Evolutionary conservation across 495 filamentous ascomycete species (phyloP).

Genomic region (Penicillium cataractarum): DNA sequence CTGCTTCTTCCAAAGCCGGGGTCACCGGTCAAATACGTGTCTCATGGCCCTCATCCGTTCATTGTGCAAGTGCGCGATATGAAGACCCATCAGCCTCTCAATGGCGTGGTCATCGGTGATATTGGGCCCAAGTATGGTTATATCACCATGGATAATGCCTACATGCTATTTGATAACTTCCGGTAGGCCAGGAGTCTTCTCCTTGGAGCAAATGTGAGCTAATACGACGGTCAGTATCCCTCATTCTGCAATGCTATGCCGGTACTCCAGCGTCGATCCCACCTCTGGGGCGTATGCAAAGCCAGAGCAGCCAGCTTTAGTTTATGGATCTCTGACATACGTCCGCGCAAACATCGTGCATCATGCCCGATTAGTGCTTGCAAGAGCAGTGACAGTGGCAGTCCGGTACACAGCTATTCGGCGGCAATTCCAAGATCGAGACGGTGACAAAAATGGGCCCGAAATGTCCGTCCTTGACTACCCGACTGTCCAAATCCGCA

Average conservation of each 20-base stretch:
- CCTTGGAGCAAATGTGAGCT: not conserved
- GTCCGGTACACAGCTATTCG: constrained; percentile 48
- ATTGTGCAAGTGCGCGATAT: constrained; percentile 52
- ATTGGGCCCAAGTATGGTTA: constrained; percentile 55
- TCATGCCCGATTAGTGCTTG: constrained; percentile 49
- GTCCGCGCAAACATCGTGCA: constrained; percentile 52
- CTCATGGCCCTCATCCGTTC: constrained; percentile 52
- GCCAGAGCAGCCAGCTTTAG: constrained; percentile 42
- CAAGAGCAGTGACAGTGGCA: constrained; percentile 51
- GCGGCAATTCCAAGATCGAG: constrained; percentile 51
- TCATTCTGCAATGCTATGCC: constrained; percentile 48
- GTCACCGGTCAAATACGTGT: constrained; percentile 26
- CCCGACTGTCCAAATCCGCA: constrained; percentile 52
- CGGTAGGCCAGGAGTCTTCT: constrained; percentile 17
- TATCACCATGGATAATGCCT: constrained; percentile 52
- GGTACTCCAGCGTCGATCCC: constrained; percentile 47
- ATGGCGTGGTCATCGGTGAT: constrained; percentile 51
- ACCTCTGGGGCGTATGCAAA: constrained; percentile 45
- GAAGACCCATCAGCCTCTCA: constrained; percentile 44
- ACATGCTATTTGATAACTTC: constrained; percentile 53
- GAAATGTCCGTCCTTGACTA: constrained; percentile 54
- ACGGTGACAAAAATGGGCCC: constrained; percentile 34
- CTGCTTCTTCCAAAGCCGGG: constrained; percentile 41
- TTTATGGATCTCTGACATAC: constrained; percentile 51
- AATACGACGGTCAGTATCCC: constrained; percentile 34